phyloP scores from a whole-genome alignment of 2,329 filamentous ascomycete species.

The Curvularia spicifera region DNA sequence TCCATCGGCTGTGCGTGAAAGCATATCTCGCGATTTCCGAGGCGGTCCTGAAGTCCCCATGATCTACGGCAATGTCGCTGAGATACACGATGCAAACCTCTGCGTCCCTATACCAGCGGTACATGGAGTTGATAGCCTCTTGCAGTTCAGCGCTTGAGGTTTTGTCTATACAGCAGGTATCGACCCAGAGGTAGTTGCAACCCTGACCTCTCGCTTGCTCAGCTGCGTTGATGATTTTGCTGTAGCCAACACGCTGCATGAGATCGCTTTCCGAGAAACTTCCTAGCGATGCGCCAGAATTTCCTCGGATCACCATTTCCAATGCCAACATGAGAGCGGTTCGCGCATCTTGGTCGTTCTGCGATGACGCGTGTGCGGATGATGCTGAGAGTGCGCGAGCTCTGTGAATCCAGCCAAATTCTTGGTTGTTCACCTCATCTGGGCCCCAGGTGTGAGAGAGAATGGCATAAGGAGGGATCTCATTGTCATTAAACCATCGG shows the following conservation, averaged over 20 bases:
- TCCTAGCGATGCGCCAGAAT: constrained; percentile 11
- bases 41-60: constrained; percentile 13
- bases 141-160: constrained; percentile 30
- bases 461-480: constrained; percentile 32
- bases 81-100: constrained; percentile 32
- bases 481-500: constrained; percentile 29
- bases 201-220: constrained; percentile 19
- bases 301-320: constrained; percentile 29
- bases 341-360: constrained; percentile 16
- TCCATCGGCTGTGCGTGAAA: constrained; percentile 32
- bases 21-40: constrained; percentile 24
- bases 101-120: constrained; percentile 31
- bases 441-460: constrained; percentile 33
- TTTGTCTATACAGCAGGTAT: constrained; percentile 38
- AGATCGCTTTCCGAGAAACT: constrained; percentile 24
- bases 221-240: constrained; percentile 28
- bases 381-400: constrained; percentile 18
- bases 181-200: constrained; percentile 33
- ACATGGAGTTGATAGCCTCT: constrained; percentile 40
- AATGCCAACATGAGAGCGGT: constrained; percentile 25
- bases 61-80: constrained; percentile 21
- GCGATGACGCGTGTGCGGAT: constrained; percentile 6
- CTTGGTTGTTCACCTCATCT: constrained; percentile 27
- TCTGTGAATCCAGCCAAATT: constrained; percentile 27
- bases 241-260: constrained; percentile 25